Percentiles rank a stretch among this genome's conserved stretches.
Conservation (phyloP, 306 rosid genomes). For the Pyrus communis region DNA sequence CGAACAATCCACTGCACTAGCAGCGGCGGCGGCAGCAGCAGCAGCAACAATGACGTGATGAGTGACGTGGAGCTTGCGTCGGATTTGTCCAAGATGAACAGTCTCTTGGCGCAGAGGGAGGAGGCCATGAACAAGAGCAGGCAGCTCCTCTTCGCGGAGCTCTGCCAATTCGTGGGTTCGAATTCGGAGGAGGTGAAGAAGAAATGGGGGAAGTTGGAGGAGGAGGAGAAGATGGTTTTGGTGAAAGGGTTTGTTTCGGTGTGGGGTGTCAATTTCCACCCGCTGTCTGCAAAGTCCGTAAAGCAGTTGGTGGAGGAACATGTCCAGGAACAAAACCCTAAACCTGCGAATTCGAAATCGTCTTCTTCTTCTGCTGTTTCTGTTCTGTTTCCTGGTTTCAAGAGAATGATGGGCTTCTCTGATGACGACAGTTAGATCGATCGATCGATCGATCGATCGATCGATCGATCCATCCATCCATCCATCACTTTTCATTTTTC, state of each 20-base stretch:
- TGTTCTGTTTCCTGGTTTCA: conserved; percentile 29
- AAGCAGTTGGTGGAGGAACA: conserved; percentile 69
- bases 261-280: conserved; percentile 67
- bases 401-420: conserved; percentile 49
- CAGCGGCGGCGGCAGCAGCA: conserved; percentile 23
- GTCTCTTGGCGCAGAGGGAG: conserved; percentile 32
- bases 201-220: conserved; percentile 53
- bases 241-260: conserved; percentile 46
- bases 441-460: not conserved
- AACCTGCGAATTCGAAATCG: not conserved
- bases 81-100: conserved; percentile 42
- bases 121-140: conserved; percentile 73
- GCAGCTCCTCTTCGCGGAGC: conserved; percentile 52
- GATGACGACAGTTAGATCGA: not conserved
- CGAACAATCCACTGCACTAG: conserved; percentile 28
- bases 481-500: no score
- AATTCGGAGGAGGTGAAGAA: conserved; percentile 42
- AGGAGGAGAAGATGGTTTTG: conserved; percentile 45
- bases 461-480: no score
- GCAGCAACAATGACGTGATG: not conserved
- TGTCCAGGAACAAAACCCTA: conserved; percentile 26
- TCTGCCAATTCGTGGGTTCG: conserved; percentile 38
- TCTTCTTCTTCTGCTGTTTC: conserved; percentile 23
- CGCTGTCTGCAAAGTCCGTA: conserved; percentile 61
- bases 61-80: conserved; percentile 52